Evolutionary conservation across 2,329 filamentous ascomycete genomes (phyloP).

Genomic region (Westerdykella sp.): DNA sequence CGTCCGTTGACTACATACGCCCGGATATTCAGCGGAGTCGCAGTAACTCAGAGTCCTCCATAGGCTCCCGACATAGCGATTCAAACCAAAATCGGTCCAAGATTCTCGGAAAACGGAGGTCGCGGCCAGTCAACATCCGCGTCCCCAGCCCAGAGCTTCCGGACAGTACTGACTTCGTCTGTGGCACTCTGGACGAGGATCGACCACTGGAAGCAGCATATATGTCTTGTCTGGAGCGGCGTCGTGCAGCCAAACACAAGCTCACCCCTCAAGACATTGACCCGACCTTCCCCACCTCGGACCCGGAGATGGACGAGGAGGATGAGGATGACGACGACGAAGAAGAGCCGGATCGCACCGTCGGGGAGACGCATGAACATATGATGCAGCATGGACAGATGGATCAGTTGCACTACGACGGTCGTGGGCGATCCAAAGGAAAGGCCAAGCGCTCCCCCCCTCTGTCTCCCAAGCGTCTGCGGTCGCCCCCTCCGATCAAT

Average conservation of each 20-base stretch:
- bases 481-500: slow-evolving; percentile 45
- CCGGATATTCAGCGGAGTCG: slow-evolving; percentile 37
- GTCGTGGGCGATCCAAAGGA: slow-evolving; percentile 29
- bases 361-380: slow-evolving; percentile 57
- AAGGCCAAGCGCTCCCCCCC: slow-evolving; percentile 39
- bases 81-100: slow-evolving; percentile 20
- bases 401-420: slow-evolving; percentile 56
- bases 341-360: slow-evolving; percentile 31
- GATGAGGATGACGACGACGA: slow-evolving; percentile 55
- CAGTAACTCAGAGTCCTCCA: slow-evolving; percentile 48
- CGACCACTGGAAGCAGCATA: slow-evolving; percentile 91
- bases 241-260: slow-evolving; percentile 73
- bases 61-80: slow-evolving; percentile 45
- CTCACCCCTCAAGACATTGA: slow-evolving; percentile 84
- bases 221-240: slow-evolving; percentile 73
- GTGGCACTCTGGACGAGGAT: slow-evolving; percentile 93
- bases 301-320: slow-evolving; percentile 77
- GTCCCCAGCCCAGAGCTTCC: slow-evolving; percentile 72
- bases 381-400: slow-evolving; percentile 67
- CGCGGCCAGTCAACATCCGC: slow-evolving; percentile 53
- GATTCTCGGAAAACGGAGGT: slow-evolving; percentile 34
- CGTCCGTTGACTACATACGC: slow-evolving; percentile 49
- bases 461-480: slow-evolving; percentile 57
- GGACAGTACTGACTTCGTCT: slow-evolving; percentile 98
- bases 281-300: slow-evolving; percentile 91